Conservation (phyloP, 495 filamentous ascomycete species). For the Astrothelium subdiscretum region DNA sequence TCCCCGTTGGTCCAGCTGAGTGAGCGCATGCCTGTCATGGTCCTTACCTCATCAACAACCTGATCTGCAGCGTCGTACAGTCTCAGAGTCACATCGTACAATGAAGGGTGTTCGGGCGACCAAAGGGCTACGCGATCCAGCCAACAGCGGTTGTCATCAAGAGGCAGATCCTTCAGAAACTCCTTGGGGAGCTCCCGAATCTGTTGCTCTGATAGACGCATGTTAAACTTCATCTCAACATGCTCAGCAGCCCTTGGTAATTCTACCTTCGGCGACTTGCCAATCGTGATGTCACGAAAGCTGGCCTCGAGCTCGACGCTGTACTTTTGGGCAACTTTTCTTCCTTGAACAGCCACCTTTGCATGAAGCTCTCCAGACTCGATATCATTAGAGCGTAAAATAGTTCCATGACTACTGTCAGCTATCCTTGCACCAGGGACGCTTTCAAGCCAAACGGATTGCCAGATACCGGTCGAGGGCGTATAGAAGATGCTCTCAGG, state of each 20-base stretch:
- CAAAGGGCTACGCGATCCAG: slow-evolving; percentile 14
- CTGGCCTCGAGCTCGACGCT: slow-evolving; percentile 15
- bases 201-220: slow-evolving; percentile 14
- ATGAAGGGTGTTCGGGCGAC: slow-evolving; percentile 18
- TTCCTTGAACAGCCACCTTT: slow-evolving; percentile 13
- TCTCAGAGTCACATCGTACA: slow-evolving; percentile 18
- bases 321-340: slow-evolving; percentile 10
- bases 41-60: slow-evolving; percentile 17
- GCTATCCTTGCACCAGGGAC: slow-evolving; percentile 16
- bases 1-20: slow-evolving; percentile 16
- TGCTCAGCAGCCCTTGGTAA: slow-evolving; percentile 12
- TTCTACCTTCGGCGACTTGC: slow-evolving; percentile 3
- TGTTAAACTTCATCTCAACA: slow-evolving; percentile 9
- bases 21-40: slow-evolving; percentile 20
- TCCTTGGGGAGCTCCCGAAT: slow-evolving; percentile 6
- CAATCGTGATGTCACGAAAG: slow-evolving; percentile 7
- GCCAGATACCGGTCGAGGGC: slow-evolving; percentile 21
- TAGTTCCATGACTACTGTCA: slow-evolving; percentile 18
- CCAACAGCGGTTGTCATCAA: slow-evolving; percentile 10
- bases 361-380: slow-evolving; percentile 19
- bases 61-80: slow-evolving; percentile 8
- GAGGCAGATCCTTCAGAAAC: slow-evolving; percentile 2
- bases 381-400: slow-evolving; percentile 21
- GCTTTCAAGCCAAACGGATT: slow-evolving; percentile 19
- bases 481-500: slow-evolving; percentile 20